Conservation (phyloP, 305 asterid species). For the Fraxinus albicans region DNA sequence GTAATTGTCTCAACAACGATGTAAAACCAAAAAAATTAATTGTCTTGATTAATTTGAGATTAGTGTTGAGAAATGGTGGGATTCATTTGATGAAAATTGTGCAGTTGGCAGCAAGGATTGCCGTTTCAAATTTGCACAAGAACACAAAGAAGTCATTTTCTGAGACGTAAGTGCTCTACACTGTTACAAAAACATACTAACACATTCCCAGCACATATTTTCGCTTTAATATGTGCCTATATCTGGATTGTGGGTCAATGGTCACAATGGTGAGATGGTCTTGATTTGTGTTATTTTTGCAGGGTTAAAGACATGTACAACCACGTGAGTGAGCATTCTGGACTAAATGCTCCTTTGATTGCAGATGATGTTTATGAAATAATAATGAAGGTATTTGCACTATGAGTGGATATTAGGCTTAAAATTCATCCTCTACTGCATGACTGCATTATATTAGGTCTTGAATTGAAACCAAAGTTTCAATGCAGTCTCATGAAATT, state of each 20-base stretch:
- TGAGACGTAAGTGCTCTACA: constrained; percentile 68
- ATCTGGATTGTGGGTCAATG: not conserved
- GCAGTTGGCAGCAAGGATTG: constrained; percentile 99
- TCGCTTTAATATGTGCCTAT: not conserved
- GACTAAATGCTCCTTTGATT: constrained; percentile 70
- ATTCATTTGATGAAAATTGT: not conserved
- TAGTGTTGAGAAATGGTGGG: not conserved
- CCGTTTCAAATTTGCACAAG: constrained; percentile 92
- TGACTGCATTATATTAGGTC: not conserved
- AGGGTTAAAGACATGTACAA: constrained; percentile 80
- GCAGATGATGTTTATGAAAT: constrained; percentile 88
- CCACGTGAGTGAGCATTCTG: constrained; percentile 84
- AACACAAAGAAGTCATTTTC: constrained; percentile 92
- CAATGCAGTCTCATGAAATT: too few relatives aligned
- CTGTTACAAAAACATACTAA: not conserved
- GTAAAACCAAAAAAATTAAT: not conserved
- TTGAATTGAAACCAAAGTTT: not conserved
- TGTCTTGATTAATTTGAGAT: not conserved
- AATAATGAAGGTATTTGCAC: constrained; percentile 68
- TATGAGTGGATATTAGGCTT: not conserved
- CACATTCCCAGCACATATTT: not conserved
- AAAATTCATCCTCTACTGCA: not conserved
- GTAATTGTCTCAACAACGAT: not conserved
- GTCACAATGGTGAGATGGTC: not conserved
- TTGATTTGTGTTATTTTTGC: not conserved